Evolutionary conservation across 805 yeast species (phyloP).

Genomic region (Candida schatavii): DNA sequence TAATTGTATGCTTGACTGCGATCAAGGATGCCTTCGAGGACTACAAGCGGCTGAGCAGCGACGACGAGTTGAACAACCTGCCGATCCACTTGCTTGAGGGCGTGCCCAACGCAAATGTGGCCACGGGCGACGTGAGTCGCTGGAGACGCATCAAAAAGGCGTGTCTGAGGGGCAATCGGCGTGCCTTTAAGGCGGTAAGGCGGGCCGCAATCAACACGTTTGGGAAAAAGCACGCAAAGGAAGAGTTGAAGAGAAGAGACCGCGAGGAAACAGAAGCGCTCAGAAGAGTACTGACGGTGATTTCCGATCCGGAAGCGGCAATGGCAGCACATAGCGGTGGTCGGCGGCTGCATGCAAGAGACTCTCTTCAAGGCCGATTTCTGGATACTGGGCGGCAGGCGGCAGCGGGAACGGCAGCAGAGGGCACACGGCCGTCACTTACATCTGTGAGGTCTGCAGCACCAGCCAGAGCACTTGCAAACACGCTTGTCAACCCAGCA

Average conservation of each 20-base stretch:
- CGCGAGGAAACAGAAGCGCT: constrained; percentile 27
- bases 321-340: constrained; percentile 6
- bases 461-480: constrained; percentile 12
- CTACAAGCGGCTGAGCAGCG: constrained; percentile 60
- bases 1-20: constrained; percentile 72
- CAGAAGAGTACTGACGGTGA: constrained; percentile 35
- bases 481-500: constrained; percentile 22
- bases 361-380: constrained; percentile 3
- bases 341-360: constrained; percentile 8
- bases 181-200: constrained; percentile 13
- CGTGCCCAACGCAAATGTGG: constrained; percentile 56
- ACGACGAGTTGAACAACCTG: constrained; percentile 66
- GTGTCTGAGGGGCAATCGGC: constrained; percentile 33
- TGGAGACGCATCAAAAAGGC: constrained; percentile 73
- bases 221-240: constrained; percentile 22
- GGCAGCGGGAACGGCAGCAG: not conserved
- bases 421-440: not conserved
- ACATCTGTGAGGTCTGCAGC: not conserved
- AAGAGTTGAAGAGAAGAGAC: constrained; percentile 23
- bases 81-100: constrained; percentile 57
- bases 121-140: constrained; percentile 48
- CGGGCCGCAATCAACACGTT: constrained; percentile 22
- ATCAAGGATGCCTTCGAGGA: constrained; percentile 78
- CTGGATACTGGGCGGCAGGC: not conserved
- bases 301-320: constrained; percentile 23